Evolutionary conservation across 2,329 filamentous ascomycete genomes (phyloP).

Genomic region (Botrytis galanthina): DNA sequence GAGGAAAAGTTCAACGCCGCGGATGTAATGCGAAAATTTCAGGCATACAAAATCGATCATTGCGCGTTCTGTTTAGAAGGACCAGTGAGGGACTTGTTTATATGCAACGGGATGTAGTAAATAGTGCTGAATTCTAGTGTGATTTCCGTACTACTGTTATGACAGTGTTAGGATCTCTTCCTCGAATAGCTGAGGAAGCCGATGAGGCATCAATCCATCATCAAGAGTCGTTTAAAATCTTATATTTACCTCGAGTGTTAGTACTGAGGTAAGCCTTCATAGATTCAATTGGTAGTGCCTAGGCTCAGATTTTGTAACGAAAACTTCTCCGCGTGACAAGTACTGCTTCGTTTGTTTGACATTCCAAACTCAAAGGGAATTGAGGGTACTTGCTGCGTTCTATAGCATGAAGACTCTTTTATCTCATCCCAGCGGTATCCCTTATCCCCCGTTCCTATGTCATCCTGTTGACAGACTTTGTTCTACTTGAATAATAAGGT

Average conservation of each 20-base stretch:
- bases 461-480: background rate
- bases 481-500: no score
- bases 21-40: background rate
- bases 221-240: background rate
- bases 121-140: background rate
- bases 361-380: background rate
- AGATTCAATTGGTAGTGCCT: background rate
- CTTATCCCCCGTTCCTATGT: background rate
- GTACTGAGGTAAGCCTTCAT: background rate
- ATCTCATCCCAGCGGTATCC: background rate
- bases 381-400: background rate
- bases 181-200: background rate
- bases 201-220: background rate
- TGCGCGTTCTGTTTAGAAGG: background rate
- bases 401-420: background rate
- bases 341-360: background rate
- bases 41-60: background rate
- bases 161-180: background rate
- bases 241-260: no score
- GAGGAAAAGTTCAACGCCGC: background rate
- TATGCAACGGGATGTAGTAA: background rate
- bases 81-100: background rate
- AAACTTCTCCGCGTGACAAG: background rate
- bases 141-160: background rate
- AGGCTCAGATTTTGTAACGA: background rate